These are phyloP conservation scores for Pulveroboletus sp. DNA, from an alignment of 768 basidiomycete genomes.

Conservation along the genomic window DNA sequence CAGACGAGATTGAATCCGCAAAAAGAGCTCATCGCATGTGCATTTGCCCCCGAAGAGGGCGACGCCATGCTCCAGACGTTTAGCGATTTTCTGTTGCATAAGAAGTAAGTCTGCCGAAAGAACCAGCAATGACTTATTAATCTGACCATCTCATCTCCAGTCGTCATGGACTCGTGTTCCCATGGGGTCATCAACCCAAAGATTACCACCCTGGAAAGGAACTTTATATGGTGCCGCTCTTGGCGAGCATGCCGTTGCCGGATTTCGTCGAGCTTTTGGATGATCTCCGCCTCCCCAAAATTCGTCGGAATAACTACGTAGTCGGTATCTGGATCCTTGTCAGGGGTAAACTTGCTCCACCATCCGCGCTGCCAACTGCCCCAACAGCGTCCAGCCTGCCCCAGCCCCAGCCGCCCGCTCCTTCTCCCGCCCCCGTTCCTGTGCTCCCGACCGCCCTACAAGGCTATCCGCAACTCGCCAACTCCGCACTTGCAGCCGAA, in stretches of 20 bases:
- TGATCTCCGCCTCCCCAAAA: conserved; percentile 62
- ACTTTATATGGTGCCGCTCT: conserved; percentile 79
- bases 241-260: conserved; percentile 61
- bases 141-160: conserved; percentile 37
- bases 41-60: conserved; percentile 54
- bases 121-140: conserved; percentile 10
- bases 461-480: conserved; percentile 37
- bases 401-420: conserved; percentile 16
- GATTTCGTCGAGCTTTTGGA: conserved; percentile 86
- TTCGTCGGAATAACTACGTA: conserved; percentile 60
- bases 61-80: conserved; percentile 54
- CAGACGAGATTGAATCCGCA: conserved; percentile 71
- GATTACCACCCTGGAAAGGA: conserved; percentile 78
- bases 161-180: conserved; percentile 82
- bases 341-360: conserved; percentile 69
- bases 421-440: conserved; percentile 8
- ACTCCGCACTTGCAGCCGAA: conserved; percentile 60
- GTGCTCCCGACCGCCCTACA: conserved; percentile 24
- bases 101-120: conserved; percentile 50
- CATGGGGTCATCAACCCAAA: conserved; percentile 75
- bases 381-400: conserved; percentile 8
- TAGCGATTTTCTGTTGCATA: conserved; percentile 63
- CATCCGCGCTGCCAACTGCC: conserved; percentile 27
- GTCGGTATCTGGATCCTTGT: conserved; percentile 83
- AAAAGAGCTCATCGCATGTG: conserved; percentile 78